A percentile compares a stretch with the other conserved stretches of the same genome.
These are phyloP conservation scores for Sordariomycetes sp. DNA, from an alignment of 2,329 filamentous ascomycete genomes.

Conservation along the genomic window DNA sequence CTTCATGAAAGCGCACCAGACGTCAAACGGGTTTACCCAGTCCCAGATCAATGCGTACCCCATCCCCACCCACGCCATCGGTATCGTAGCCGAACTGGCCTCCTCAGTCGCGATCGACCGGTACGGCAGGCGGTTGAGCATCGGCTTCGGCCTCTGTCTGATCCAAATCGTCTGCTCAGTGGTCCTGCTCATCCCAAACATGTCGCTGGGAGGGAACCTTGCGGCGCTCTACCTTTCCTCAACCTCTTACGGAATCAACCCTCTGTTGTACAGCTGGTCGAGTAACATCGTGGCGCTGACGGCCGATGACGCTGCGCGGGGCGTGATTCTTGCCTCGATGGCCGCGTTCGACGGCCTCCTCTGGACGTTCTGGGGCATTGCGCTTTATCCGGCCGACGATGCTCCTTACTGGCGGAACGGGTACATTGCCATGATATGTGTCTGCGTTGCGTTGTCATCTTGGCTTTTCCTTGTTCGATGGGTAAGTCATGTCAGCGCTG, in stretches of 20 bases:
- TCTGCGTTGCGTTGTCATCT: not conserved
- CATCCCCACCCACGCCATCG: slow-evolving; percentile 13
- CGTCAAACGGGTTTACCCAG: slow-evolving; percentile 9
- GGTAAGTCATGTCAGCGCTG: not conserved
- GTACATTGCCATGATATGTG: slow-evolving; percentile 12
- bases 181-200: slow-evolving; percentile 11
- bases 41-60: slow-evolving; percentile 15
- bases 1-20: slow-evolving; percentile 12
- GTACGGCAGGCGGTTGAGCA: slow-evolving; percentile 8
- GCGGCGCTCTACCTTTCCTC: slow-evolving; percentile 14
- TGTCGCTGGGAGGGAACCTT: slow-evolving; percentile 11
- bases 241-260: slow-evolving; percentile 14
- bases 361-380: slow-evolving; percentile 33
- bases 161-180: slow-evolving; percentile 11
- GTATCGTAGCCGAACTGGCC: slow-evolving; percentile 13
- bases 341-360: slow-evolving; percentile 24
- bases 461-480: not conserved
- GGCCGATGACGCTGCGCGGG: slow-evolving; percentile 26
- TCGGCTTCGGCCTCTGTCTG: slow-evolving; percentile 8
- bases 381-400: slow-evolving; percentile 27
- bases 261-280: slow-evolving; percentile 15
- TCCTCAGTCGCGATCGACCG: slow-evolving; percentile 13
- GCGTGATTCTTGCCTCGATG: slow-evolving; percentile 27
- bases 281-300: slow-evolving; percentile 12
- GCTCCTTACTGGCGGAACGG: slow-evolving; percentile 27